Evolutionary conservation across 768 basidiomycete genomes (phyloP), one percentile per base, ranked within the genome.

Genomic region (Amylocystis lapponica): DNA sequence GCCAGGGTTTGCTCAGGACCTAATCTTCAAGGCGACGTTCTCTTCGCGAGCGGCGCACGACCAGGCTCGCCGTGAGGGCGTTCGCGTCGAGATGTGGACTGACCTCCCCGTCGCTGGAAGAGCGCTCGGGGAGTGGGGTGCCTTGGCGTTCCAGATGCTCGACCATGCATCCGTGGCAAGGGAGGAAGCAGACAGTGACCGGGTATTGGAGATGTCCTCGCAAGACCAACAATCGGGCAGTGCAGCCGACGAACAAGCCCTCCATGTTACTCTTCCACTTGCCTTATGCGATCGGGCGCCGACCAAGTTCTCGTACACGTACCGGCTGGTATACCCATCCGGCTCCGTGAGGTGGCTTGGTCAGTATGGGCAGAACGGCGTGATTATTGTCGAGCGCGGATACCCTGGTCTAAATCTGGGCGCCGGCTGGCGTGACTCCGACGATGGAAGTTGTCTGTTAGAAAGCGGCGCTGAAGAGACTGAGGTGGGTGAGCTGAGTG

Each of bases 31-130:
- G 23, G 57, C 56, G n/a, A 37, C 49, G 13, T 61, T 57, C 35
- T 39, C 46, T 23, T 52, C 51, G 19, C 53, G 34, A 40, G 52
- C 46, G 16, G 41, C 46, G 14, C 43, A 46, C 39, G 51, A 47
- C 25, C 48, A 54, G 21, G 56, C 57, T n/a, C 41, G 40, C 16
- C 8, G 37, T 25, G 53, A 56, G 21, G 53, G 53, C 20, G 31
- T 50, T 26, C 45, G 50, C 30, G 45, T 62, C 35, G 59, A 62
- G 46, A 47, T 63, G 40, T 63, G 61, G 61, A 55, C 59, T 14
- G 50, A 63, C 48, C 30, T 63, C 11, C 56, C 59, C 5, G 41
- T 46, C 11, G 39, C 39, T n/a, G 52, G 53, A 25, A 39, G 47
- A 14, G n/a, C 36, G 13, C 13, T n/a, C 4, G 54, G 54, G 40